Evolutionary conservation across 1,284 basidiomycete genomes (phyloP), one percentile per base, ranked within the genome.

Genomic region (Boletus calvinii): DNA sequence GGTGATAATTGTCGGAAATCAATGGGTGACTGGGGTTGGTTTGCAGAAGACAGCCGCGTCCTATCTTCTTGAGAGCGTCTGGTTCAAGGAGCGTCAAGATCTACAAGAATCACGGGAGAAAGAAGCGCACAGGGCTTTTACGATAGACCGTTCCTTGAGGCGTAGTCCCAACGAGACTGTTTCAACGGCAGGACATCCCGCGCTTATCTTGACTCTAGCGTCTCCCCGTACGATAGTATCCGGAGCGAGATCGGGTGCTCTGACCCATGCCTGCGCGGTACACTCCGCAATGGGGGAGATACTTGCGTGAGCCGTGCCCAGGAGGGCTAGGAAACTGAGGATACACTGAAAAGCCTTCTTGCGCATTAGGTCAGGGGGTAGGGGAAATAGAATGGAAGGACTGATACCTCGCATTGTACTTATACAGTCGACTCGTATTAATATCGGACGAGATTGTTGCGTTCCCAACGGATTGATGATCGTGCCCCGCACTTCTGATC

Each of bases 91-190:
- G 2, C 13, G 13, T 54, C 40, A 54, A 9, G 1, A 12, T 11
- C 8, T n/a, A 30, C 10, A 31, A 12, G 1, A 17, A 22, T 13
- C 1, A 7, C 6, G 13, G 9, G 12, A 30, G 8, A 18, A 22
- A 1, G 17, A 0, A 6, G 26, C 13, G 1, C 48, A 55, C 60
- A 61, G 30, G 6, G 48, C 45, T 43, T 62, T 62, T 24, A 55
- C 8, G 20, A 66, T 55, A 1, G 57, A 52, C 18, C 62, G 24
- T 41, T 63, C 63, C 36, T 64, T 65, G 62, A 62, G 46, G n/a
- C 62, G 50, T 3, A 65, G n/a, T 9, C 61, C 63, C 26, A 62
- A 26, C 10, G 26, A 41, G 24, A 53, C 39, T 7, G 11, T 8
- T 11, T 57, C 42, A 36, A 62, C 13, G 2, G 40, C 18, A 18